Evolutionary conservation across 2,329 filamentous ascomycete genomes (phyloP).

Genomic region (Meredithiella fracta): DNA sequence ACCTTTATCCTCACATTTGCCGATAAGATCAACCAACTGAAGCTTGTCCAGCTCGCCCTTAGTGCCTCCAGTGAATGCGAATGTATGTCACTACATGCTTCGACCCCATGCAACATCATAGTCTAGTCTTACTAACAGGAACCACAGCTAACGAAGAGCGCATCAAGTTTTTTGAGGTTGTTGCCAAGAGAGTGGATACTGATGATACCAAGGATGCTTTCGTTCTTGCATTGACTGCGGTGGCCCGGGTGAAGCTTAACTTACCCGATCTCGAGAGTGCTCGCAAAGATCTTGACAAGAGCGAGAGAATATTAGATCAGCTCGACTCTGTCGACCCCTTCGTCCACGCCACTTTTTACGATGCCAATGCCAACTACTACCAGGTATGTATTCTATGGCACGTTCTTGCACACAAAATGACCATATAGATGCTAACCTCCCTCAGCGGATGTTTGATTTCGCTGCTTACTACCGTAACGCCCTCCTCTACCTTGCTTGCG

Average conservation of each 20-base stretch:
- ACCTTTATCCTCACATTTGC: slow-evolving; percentile 91
- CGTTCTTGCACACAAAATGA: neutral
- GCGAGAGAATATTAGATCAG: slow-evolving; percentile 71
- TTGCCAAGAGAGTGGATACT: slow-evolving; percentile 79
- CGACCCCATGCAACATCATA: neutral
- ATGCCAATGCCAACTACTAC: slow-evolving; percentile 88
- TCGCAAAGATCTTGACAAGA: slow-evolving; percentile 69
- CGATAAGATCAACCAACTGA: slow-evolving; percentile 97
- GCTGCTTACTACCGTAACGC: slow-evolving; percentile 95
- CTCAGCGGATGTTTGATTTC: slow-evolving; percentile 63
- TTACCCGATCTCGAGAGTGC: slow-evolving; percentile 67
- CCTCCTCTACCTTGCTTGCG: slow-evolving; percentile 91
- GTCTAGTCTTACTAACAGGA: neutral
- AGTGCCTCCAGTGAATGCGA: slow-evolving; percentile 72
- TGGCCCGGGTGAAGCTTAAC: slow-evolving; percentile 72
- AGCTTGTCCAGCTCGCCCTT: slow-evolving; percentile 80
- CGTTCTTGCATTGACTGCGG: slow-evolving; percentile 82
- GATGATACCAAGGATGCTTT: slow-evolving; percentile 87
- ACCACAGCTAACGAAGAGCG: slow-evolving; percentile 68
- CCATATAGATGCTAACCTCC: slow-evolving; percentile 1
- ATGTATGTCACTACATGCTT: slow-evolving; percentile 36
- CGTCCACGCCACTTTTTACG: slow-evolving; percentile 92
- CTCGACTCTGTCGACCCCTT: slow-evolving; percentile 93
- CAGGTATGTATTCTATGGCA: slow-evolving; percentile 33
- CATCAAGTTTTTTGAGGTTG: slow-evolving; percentile 64